A percentile compares a stretch with the other conserved stretches of the same genome.
These are phyloP conservation scores for Lipomyces yamanashiensis DNA, from an alignment of 805 yeast genomes.

Conservation along the genomic window DNA sequence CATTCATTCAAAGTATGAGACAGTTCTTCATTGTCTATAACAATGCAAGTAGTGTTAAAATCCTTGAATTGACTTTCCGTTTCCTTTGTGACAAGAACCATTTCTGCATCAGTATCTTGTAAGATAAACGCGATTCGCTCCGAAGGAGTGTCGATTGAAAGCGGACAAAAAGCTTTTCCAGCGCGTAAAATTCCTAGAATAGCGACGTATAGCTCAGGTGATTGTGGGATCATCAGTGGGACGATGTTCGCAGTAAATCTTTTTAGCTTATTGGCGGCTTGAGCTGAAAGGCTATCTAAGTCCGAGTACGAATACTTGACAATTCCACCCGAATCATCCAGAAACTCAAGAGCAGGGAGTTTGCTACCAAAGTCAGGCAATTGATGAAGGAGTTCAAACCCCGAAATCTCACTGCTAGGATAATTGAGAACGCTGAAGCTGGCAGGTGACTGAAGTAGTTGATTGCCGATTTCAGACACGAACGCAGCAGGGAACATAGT, in stretches of 20 bases:
- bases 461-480: constrained; percentile 4
- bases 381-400: constrained; percentile 22
- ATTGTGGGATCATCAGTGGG: constrained; percentile 36
- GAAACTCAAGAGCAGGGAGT: constrained; percentile 25
- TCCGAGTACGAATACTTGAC: constrained; percentile 16
- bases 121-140: constrained; percentile 33
- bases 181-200: constrained; percentile 37
- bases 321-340: constrained; percentile 3
- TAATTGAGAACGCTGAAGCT: constrained; percentile 14
- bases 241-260: constrained; percentile 15
- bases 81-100: constrained; percentile 23
- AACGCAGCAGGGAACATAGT: constrained; percentile 8
- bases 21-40: constrained; percentile 11
- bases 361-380: background rate
- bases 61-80: constrained; percentile 7
- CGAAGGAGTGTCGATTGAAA: constrained; percentile 30
- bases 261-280: constrained; percentile 6
- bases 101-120: constrained; percentile 29
- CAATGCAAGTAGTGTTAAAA: constrained; percentile 1
- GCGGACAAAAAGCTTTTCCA: constrained; percentile 39
- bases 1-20: background rate
- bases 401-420: constrained; percentile 11
- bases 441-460: background rate
- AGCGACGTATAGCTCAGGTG: constrained; percentile 34
- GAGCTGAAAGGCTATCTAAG: constrained; percentile 10